Conservation (phyloP, 176 grass and related monocot species). For the Oryza coarctata region DNA sequence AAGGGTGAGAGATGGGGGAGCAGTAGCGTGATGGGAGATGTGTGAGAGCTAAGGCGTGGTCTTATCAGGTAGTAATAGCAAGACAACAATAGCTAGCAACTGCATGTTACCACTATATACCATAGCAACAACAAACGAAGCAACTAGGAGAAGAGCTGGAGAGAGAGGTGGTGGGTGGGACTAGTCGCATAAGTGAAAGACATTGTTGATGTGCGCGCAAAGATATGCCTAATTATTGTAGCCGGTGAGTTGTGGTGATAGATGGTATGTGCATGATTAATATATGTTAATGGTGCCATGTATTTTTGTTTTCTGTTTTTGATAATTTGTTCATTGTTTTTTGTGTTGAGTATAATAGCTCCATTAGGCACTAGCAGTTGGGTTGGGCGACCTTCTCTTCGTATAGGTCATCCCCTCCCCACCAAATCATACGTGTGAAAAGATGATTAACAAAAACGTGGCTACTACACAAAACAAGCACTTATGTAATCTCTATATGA, state of each 20-base stretch:
- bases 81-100: neutral
- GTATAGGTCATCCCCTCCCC: neutral
- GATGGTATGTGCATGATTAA: neutral
- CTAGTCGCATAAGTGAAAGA: conserved; percentile 18
- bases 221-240: conserved; percentile 51
- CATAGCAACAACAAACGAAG: neutral
- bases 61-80: neutral
- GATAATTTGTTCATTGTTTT: neutral
- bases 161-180: conserved; percentile 9
- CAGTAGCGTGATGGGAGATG: neutral
- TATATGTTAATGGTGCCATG: neutral
- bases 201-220: conserved; percentile 34
- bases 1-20: neutral
- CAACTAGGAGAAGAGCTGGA: neutral
- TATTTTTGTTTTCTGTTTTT: neutral
- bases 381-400: too few species aligned
- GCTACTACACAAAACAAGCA: neutral
- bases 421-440: too few species aligned
- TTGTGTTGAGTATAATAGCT: neutral
- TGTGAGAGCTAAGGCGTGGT: neutral
- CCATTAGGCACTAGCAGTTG: neutral
- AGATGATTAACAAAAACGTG: neutral
- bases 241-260: neutral
- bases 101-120: too few species aligned
- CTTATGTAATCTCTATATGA: neutral